Evolutionary conservation across 2,329 filamentous ascomycete genomes (phyloP), one percentile per base, ranked within the genome.

Genomic region (Fusarium hainanense): DNA sequence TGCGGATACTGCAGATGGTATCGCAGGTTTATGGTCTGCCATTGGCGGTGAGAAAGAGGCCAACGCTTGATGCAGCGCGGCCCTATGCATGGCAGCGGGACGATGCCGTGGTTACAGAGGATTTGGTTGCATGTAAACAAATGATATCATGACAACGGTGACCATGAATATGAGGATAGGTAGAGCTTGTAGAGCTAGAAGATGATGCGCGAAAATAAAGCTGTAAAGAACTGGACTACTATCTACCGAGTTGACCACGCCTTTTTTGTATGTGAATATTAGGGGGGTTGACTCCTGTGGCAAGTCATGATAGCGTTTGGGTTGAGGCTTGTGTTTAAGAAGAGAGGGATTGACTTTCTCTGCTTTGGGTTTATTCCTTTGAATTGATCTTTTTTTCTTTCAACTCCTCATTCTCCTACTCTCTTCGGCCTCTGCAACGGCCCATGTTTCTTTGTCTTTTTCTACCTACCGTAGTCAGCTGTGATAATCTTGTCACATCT

Each of bases 81-180:
- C 56, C 20, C 43, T 37, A 37, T 63, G 72, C 72, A 64, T 34
- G 69, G 28, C 41, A 57, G 66, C 42, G 50, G 63, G 66, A 63
- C 60, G 72, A 74, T 75, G 69, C 73, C 65, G 70, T 72, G 64
- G 73, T 69, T 71, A 75, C 72, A 74, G 63, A 72, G 40, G 49
- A 46, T 68, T 23, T 58, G 58, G 67, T 54, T 72, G 69, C 72
- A 72, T 67, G 72, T 75, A 75, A 75, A 75, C 73, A 75, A 52
- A 59, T 58, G 70, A 58, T 65, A 70, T 74, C 70, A 73, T 72
- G 68, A 63, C 61, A 72, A 66, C 57, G 46, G 42, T 20, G 48
- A 51, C 42, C 40, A n/a, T 21, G 23, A 37, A 37, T 18, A 49
- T 34, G 47, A 49, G n/a, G 48, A 51, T 20, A 7, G 16, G 23